Evolutionary conservation across 2,329 filamentous ascomycete species (phyloP), one percentile per base, ranked within the genome.

Genomic region (Monosporascus sp.): DNA sequence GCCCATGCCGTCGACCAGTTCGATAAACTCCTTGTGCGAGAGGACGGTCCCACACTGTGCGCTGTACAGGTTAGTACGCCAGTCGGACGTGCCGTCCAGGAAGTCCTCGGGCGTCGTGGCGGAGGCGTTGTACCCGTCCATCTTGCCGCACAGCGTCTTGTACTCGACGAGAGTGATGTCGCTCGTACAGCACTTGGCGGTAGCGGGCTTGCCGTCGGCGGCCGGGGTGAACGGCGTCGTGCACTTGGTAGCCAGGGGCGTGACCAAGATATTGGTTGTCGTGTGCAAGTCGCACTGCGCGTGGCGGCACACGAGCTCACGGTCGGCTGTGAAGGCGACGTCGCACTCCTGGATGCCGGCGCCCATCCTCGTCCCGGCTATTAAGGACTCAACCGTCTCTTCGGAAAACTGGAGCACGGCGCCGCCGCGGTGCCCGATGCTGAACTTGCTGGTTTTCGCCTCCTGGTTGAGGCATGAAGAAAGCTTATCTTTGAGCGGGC

Each of bases 141-240:
- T 88, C 71, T 88, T 88, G 63, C 79, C 80, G 71, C 86, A 90
- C 5, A 90, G 79, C 5, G 77, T 74, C 69, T 83, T 82, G 75
- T 83, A 88, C 69, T 90, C 87, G 46, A 76, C 76, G 37, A 86
- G 71, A 1, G 86, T 88, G 63, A 90, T 81, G 64, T 90, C 87
- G 61, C 79, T 84, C 3, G 86, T 88, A 75, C 86, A 90, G 76
- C 86, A 90, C 59, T 81, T 81, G 14, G 85, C 86, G 17, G 72
- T 76, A 1, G 86, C 86, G 1, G 73, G 63, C 5, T 69, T 70
- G 50, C 77, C 80, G 56, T 75, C 71, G 17, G 68, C 67, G 5
- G 82, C 78, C 0, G 85, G 81, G n/a, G 67, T 69, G 69, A 88
- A 88, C 0, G 83, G 84, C 50, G 69, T 66, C 3, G 78, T 81